Percentiles rank a stretch among this genome's conserved stretches.
Conservation (phyloP, 106 monocot species). For the Dioscorea alata region DNA sequence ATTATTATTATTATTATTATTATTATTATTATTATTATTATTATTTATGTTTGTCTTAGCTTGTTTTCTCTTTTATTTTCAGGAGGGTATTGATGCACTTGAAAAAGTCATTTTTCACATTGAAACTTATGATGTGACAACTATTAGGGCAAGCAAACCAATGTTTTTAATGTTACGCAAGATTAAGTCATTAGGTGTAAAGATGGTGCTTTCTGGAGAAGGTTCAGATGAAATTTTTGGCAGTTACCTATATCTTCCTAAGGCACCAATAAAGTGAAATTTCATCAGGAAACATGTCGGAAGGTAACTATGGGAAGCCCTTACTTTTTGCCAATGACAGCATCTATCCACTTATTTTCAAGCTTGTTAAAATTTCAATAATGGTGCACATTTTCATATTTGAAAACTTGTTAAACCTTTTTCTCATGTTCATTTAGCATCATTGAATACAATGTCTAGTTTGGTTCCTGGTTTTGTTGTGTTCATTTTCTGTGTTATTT, state of each 20-base stretch:
- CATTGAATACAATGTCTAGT: background rate
- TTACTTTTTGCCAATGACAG: background rate
- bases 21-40: too few species aligned
- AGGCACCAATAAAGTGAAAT: slow-evolving; percentile 39
- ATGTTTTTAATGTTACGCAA: slow-evolving; percentile 51
- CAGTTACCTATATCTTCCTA: slow-evolving; percentile 40
- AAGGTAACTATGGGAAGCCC: slow-evolving; percentile 18
- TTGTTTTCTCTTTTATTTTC: background rate
- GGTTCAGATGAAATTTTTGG: slow-evolving; percentile 49
- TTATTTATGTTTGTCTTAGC: background rate
- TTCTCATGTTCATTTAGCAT: background rate
- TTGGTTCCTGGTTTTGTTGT: background rate
- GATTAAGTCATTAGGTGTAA: slow-evolving; percentile 41
- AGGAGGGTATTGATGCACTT: slow-evolving; percentile 23
- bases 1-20: too few species aligned
- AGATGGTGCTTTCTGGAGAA: slow-evolving; percentile 50
- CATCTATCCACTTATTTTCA: background rate
- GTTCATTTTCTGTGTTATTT: too few species aligned
- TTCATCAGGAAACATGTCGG: slow-evolving; percentile 39
- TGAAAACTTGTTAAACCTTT: background rate
- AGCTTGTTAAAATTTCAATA: background rate
- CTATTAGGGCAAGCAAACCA: slow-evolving; percentile 39
- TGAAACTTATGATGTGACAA: slow-evolving; percentile 46
- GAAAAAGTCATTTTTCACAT: slow-evolving; percentile 43
- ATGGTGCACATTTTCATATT: background rate